Percentiles rank a stretch among this genome's conserved stretches.
Evolutionary conservation across 148 eudicot genomes (phyloP).

Genomic region (Fagopyrum tataricum): DNA sequence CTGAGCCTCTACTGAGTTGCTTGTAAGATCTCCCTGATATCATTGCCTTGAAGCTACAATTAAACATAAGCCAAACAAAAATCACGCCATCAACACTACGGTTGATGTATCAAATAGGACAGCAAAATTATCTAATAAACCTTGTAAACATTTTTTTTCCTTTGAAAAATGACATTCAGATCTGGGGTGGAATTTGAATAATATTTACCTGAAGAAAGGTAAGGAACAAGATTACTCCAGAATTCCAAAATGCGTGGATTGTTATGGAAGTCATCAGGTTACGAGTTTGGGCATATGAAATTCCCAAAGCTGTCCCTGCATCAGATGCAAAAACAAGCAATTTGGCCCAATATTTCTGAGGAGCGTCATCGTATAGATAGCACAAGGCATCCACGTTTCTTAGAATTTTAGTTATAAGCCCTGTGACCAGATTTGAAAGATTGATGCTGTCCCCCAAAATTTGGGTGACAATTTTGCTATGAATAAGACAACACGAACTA

Average conservation of each 20-base stretch:
- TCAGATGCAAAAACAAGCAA: neutral
- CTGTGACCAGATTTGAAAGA: neutral
- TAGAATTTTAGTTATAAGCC: neutral
- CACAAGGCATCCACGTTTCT: neutral
- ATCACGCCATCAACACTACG: neutral
- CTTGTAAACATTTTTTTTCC: neutral
- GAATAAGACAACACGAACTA: neutral
- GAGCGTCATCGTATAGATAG: neutral
- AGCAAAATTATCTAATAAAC: neutral
- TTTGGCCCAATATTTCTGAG: neutral
- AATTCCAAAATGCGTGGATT: conserved; percentile 90
- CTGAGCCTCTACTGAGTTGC: conserved; percentile 17
- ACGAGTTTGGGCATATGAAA: conserved; percentile 95
- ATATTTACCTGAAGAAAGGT: conserved; percentile 82
- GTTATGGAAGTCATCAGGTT: conserved; percentile 87
- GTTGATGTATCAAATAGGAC: neutral
- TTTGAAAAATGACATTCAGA: neutral
- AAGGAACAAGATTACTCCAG: conserved; percentile 88
- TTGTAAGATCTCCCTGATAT: conserved; percentile 75
- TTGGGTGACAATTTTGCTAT: neutral
- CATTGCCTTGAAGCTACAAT: conserved; percentile 83
- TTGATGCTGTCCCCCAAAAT: neutral
- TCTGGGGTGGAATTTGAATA: neutral
- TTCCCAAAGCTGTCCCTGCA: conserved; percentile 73
- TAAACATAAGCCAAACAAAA: neutral